Percentiles rank a stretch among this genome's conserved stretches.
phyloP scores from a whole-genome alignment of 2,329 filamentous ascomycete species.

The Ramularia collo-cygni region DNA sequence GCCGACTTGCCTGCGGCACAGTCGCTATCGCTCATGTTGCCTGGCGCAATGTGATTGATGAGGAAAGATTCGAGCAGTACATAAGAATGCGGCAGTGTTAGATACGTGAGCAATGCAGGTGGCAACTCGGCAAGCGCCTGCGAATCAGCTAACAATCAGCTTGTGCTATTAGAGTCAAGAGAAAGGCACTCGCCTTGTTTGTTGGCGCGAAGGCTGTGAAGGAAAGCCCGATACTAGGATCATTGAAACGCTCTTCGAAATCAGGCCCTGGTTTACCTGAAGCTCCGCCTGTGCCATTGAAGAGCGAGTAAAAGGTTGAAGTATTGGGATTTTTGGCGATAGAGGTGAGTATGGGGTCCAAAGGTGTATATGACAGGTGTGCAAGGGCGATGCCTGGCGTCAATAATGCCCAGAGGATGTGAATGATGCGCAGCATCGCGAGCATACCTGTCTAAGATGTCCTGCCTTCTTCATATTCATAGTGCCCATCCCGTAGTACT shows the following conservation, averaged over 20 bases:
- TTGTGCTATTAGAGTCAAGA: not conserved
- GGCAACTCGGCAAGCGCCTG: conserved; percentile 9
- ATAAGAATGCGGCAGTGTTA: conserved; percentile 8
- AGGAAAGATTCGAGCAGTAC: conserved; percentile 10
- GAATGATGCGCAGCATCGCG: too few relatives aligned
- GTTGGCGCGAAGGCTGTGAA: conserved; percentile 15
- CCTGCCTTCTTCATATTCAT: too few relatives aligned
- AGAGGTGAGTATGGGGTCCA: conserved; percentile 9
- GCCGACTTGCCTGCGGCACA: not conserved
- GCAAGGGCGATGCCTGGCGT: too few relatives aligned
- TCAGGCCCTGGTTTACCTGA: conserved; percentile 10
- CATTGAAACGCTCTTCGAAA: conserved; percentile 16
- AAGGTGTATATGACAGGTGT: too few relatives aligned
- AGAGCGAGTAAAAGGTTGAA: conserved; percentile 8
- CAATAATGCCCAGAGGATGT: too few relatives aligned
- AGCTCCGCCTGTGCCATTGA: conserved; percentile 10
- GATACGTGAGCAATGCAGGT: conserved; percentile 1
- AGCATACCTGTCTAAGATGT: too few relatives aligned
- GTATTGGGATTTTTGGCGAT: conserved; percentile 7
- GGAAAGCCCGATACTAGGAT: conserved; percentile 3
- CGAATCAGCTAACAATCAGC: too few relatives aligned
- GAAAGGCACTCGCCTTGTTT: conserved; percentile 5
- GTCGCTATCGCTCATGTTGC: conserved; percentile 2
- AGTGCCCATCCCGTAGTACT: too few relatives aligned
- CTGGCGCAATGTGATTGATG: conserved; percentile 10